Base-by-base conservation (phyloP, 1,139 yeast genomes). In the Eremothecium coryli region DNA sequence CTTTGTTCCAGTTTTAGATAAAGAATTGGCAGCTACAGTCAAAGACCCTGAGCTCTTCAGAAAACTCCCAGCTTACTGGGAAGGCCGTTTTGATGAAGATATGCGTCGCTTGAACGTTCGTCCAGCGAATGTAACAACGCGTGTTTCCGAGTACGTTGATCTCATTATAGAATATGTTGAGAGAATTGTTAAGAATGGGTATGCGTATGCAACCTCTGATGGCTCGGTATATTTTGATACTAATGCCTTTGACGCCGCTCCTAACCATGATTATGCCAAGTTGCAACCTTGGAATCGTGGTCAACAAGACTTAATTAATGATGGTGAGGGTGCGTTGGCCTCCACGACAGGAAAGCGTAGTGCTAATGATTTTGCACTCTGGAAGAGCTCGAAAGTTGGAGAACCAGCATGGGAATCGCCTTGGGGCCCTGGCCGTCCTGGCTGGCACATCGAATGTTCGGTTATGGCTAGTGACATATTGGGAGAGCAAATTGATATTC, bases 361-460 rank as follows among this genome's bases (percentile, higher is more conserved):
- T 39, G 61, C 81, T 4, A 82, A 85, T 20, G 99, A 90, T 60
- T 90, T 90, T 62, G 98, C 98, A 0, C 68, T 90, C 27, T 90
- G 99, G 99, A 90, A 90, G 58, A 77, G 90, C 2, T 82, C 95
- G 11, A 90, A 90, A 56, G 90, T 94, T 1, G 99, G 99, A 49
- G 99, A 90, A 64, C 99, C 99, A 13, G 72, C 76, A 29, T 90
- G 98, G 97, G 71, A 70, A 2, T 84, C 95, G 2, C 88, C 93
- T 26, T 90, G 97, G 97, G 98, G 98, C 23, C 68, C 70, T 40
- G 99, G 98, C 32, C 80, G 99, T 58, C 99, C 99, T 3, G 99
- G 99, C 2, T 90, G 99, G 99, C 99, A 90, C 58, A 90, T 90
- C 59, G 99, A 90, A 62, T 90, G 99, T 68, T 86, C 97, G 5